phyloP scores from a whole-genome alignment of 2,329 filamentous ascomycete genomes.

The Phoma herbarum region DNA sequence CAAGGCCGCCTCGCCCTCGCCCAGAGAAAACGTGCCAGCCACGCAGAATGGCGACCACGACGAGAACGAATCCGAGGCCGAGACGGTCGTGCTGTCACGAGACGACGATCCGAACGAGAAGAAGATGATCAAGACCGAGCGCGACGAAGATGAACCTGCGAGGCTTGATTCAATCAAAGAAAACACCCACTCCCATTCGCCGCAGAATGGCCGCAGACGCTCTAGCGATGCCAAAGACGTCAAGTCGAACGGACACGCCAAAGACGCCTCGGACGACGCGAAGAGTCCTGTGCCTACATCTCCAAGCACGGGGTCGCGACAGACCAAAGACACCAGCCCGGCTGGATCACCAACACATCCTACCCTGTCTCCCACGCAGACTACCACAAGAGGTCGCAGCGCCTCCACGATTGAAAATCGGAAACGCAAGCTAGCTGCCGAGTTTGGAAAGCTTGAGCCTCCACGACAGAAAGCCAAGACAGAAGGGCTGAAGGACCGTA shows the following conservation, averaged over 20 bases:
- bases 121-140: conserved; percentile 53
- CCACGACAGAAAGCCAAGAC: conserved; percentile 53
- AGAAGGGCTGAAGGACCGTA: conserved; percentile 45
- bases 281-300: conserved; percentile 48
- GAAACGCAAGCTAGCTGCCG: conserved; percentile 53
- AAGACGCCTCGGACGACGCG: conserved; percentile 42
- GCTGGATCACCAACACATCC: conserved; percentile 39
- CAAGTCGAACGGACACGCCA: conserved; percentile 41
- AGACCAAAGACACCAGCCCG: conserved; percentile 49
- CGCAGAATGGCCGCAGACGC: conserved; percentile 39
- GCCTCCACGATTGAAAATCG: conserved; percentile 50
- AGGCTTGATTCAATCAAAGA: conserved; percentile 43
- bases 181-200: conserved; percentile 35
- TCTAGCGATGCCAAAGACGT: conserved; percentile 33
- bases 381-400: conserved; percentile 47
- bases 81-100: conserved; percentile 57
- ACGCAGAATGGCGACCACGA: conserved; percentile 44
- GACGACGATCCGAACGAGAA: conserved; percentile 53
- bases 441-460: conserved; percentile 48
- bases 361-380: conserved; percentile 38
- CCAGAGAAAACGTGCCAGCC: conserved; percentile 26
- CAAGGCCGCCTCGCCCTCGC: conserved; percentile 32
- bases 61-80: conserved; percentile 59
- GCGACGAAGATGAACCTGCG: conserved; percentile 39
- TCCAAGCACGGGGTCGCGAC: conserved; percentile 46